Evolutionary conservation across 1,284 basidiomycete genomes (phyloP).

Genomic region (Meira miltonrushii): DNA sequence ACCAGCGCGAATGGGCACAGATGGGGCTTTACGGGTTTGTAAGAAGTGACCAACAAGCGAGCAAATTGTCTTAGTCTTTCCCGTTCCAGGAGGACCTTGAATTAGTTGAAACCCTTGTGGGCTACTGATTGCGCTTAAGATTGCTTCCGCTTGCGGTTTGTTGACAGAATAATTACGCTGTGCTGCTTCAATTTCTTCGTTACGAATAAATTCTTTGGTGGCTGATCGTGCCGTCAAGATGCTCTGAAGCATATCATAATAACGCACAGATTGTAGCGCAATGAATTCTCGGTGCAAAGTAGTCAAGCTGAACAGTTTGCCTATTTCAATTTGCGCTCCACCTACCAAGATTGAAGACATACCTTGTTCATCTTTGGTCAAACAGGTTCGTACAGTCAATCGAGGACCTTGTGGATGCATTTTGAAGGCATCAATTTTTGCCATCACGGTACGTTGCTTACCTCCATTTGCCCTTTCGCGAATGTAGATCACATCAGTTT

Average conservation of each 20-base stretch:
- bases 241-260: slow-evolving; percentile 70
- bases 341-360: slow-evolving; percentile 55
- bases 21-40: slow-evolving; percentile 52
- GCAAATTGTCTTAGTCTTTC: slow-evolving; percentile 91
- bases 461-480: slow-evolving; percentile 55
- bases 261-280: slow-evolving; percentile 74
- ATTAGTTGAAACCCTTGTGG: slow-evolving; percentile 75
- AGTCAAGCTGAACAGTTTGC: slow-evolving; percentile 80
- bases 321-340: slow-evolving; percentile 67
- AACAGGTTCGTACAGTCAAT: slow-evolving; percentile 56
- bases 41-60: slow-evolving; percentile 83
- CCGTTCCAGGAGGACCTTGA: slow-evolving; percentile 92
- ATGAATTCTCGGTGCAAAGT: slow-evolving; percentile 89
- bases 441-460: slow-evolving; percentile 56
- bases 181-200: slow-evolving; percentile 57
- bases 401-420: slow-evolving; percentile 55
- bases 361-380: slow-evolving; percentile 51
- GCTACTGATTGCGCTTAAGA: slow-evolving; percentile 65
- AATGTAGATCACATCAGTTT: slow-evolving; percentile 59
- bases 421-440: slow-evolving; percentile 71
- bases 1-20: slow-evolving; percentile 23
- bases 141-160: slow-evolving; percentile 87
- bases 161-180: slow-evolving; percentile 76
- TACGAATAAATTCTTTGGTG: slow-evolving; percentile 53
- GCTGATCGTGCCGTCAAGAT: slow-evolving; percentile 66